A percentile compares a stretch with the other conserved stretches of the same genome.
Conservation (phyloP, 495 filamentous ascomycete genomes). For the Parathielavia appendiculata region DNA sequence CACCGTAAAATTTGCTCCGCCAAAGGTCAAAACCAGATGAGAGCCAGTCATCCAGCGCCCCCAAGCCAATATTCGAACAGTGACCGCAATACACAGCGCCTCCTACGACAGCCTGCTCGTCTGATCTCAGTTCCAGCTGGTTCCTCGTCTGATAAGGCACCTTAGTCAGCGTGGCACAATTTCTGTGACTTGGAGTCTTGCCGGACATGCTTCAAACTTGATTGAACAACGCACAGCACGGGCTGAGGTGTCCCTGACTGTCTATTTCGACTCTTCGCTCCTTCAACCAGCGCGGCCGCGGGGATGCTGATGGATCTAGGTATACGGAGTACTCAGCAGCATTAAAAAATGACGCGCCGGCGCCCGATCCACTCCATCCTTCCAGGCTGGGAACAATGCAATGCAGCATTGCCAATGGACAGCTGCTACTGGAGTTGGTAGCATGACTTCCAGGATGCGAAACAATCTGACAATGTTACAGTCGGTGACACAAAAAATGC, state of each 20-base stretch:
- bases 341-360: constrained; percentile 4
- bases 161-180: background rate
- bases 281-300: constrained; percentile 1
- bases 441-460: constrained; percentile 7
- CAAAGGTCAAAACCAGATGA: background rate
- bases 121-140: background rate
- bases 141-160: background rate
- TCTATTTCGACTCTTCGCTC: background rate
- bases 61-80: constrained; percentile 10
- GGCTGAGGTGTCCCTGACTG: background rate
- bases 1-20: constrained; percentile 4
- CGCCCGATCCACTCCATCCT: constrained; percentile 1
- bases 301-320: constrained; percentile 1
- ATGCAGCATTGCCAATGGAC: constrained; percentile 12
- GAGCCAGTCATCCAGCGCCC: constrained; percentile 15
- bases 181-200: background rate
- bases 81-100: constrained; percentile 4
- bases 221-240: background rate
- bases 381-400: background rate
- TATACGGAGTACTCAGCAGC: background rate
- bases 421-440: background rate
- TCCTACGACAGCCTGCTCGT: background rate
- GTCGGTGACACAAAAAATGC: no score
- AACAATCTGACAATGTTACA: constrained; percentile 1
- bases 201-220: background rate